Conservation (phyloP, 1,139 yeast genomes). For the Diutina mesorugosa region DNA sequence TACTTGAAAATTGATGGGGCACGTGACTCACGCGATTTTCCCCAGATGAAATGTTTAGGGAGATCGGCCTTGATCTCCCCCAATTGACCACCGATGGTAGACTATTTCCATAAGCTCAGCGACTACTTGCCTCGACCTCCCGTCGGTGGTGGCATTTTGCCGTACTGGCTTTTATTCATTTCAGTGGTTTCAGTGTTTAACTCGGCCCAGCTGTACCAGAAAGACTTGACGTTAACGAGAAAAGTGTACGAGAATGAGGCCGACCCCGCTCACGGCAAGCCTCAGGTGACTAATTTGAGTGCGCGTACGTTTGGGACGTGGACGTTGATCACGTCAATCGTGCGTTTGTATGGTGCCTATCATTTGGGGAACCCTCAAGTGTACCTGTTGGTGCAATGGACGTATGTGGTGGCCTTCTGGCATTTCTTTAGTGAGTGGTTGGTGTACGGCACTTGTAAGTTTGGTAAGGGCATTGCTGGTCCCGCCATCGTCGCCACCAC, state of each 20-base stretch:
- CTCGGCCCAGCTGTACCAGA: conserved; percentile 76
- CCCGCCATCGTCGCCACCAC: conserved; percentile 59
- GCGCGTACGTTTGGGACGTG: conserved; percentile 97
- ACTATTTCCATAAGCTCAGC: background rate
- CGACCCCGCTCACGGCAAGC: background rate
- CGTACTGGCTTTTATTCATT: conserved; percentile 42
- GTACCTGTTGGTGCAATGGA: conserved; percentile 67
- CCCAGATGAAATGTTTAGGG: too few relatives aligned
- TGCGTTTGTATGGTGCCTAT: conserved; percentile 82
- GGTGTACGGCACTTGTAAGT: conserved; percentile 60
- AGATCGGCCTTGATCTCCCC: too few relatives aligned
- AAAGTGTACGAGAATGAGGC: conserved; percentile 43
- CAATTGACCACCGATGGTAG: background rate
- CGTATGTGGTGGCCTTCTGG: conserved; percentile 71
- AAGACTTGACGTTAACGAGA: conserved; percentile 58
- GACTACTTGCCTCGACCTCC: background rate
- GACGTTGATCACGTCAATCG: conserved; percentile 79
- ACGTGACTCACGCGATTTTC: background rate
- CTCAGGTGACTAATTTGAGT: conserved; percentile 53
- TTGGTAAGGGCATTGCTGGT: conserved; percentile 82
- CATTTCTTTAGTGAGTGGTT: conserved; percentile 85
- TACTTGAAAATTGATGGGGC: background rate
- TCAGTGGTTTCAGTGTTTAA: conserved; percentile 86
- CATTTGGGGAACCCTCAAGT: conserved; percentile 53
- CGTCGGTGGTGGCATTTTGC: conserved; percentile 24